Base-by-base conservation (phyloP, 257 asterid species). In the Perilla frutescens region DNA sequence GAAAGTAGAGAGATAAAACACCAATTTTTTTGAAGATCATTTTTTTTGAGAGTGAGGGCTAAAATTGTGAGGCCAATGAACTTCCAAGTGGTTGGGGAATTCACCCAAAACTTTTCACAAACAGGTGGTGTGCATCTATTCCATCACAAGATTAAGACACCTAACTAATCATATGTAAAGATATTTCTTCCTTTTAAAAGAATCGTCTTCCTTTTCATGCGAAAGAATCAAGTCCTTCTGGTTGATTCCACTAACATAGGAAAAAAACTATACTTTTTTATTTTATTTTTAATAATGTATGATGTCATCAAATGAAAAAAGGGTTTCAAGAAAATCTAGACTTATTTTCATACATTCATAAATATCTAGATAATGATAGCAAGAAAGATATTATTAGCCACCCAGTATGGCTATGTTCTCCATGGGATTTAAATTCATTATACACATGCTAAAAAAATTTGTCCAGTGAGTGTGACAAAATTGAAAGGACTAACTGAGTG, bases 81-180 rank as follows among this genome's bases (percentile, higher is more conserved):
- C 20, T 39, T 76, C 80, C 75, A 79, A 48, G 84, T 79, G 75
- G 76, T 49, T 50, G 79, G 7, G 36, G 68, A 59, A 68, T 56
- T 70, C 70, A 44, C 67, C 59, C 44, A 62, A 26, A 78, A 66
- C 36, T 45, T 62, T 68, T 48, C 66, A 37, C 75, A 45, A 59
- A 63, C 47, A 64, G 70, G 66, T 76, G 36, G 57, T 20, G 10
- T 55, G 68, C 81, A 76, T 51, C 75, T 9, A 50, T 64, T 53
- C 56, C 55, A 3, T 41, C 78, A 64, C 32, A 34, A 72, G 59
- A 80, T 53, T 53, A 62, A 32, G 64, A 53, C 74, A 73, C 70
- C 70, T 5, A 39, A 45, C 34, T 36, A 40, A 48, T 62, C 36
- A 40, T 72, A 15, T 36, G 1, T 0, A 43, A 34, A 74, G 70